phyloP scores from a whole-genome alignment of 1,139 yeast species.

The Debaryomyces nepalensis region DNA sequence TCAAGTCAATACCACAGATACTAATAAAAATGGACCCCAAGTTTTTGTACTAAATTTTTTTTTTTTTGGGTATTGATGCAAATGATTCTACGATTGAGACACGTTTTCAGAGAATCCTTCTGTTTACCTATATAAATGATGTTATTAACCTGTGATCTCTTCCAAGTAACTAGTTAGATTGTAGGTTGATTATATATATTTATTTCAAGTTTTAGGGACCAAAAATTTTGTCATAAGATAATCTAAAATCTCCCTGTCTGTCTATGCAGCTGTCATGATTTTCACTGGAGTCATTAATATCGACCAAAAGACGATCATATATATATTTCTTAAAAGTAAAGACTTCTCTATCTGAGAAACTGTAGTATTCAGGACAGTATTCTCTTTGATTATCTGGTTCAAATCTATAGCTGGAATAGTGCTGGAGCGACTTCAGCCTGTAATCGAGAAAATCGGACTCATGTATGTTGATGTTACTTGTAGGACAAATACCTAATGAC shows the following conservation, averaged over 20 bases:
- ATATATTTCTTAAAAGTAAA: slow-evolving; percentile 13
- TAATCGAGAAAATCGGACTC: slow-evolving; percentile 22
- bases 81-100: not conserved
- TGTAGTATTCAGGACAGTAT: slow-evolving; percentile 14
- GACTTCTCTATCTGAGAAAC: slow-evolving; percentile 9
- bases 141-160: not conserved
- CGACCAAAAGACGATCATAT: slow-evolving; percentile 10
- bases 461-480: slow-evolving; percentile 16
- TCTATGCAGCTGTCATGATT: slow-evolving; percentile 1
- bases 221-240: slow-evolving; percentile 11
- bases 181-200: not conserved
- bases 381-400: slow-evolving; percentile 1
- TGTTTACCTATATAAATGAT: not conserved
- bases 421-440: slow-evolving; percentile 18
- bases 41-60: slow-evolving; percentile 8
- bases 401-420: slow-evolving; percentile 8
- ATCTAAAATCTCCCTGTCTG: slow-evolving; percentile 9
- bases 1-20: no score
- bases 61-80: slow-evolving; percentile 5
- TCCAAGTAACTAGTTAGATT: no score
- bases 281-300: slow-evolving; percentile 1
- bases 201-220: not conserved
- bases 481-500: slow-evolving; percentile 10
- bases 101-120: slow-evolving; percentile 1
- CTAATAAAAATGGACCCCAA: no score